Percentiles rank a stretch among this genome's conserved stretches.
Conservation (phyloP, 805 yeast species). For the Millerozyma miso region DNA sequence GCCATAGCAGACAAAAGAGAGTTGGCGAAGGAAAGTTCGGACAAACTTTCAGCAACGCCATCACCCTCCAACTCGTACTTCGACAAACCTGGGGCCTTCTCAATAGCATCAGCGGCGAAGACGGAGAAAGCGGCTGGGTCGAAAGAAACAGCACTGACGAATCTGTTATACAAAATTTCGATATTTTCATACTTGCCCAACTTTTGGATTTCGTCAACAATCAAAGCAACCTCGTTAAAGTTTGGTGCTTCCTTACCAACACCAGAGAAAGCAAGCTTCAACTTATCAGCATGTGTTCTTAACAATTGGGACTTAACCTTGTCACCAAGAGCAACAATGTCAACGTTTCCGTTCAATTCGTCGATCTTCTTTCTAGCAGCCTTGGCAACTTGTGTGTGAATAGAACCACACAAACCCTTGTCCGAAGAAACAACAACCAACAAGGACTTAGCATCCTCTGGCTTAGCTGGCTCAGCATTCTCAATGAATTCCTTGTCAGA, state of each 20-base stretch:
- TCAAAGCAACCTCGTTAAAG: conserved; percentile 82
- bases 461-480: conserved; percentile 71
- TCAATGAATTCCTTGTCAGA: conserved; percentile 76
- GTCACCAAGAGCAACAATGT: conserved; percentile 89
- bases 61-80: conserved; percentile 73
- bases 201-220: conserved; percentile 76
- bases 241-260: conserved; percentile 97
- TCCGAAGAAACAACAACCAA: conserved; percentile 90
- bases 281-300: conserved; percentile 69
- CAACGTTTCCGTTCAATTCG: conserved; percentile 61
- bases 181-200: conserved; percentile 70
- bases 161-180: conserved; percentile 83
- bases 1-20: conserved; percentile 87
- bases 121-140: conserved; percentile 73
- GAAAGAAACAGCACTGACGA: conserved; percentile 82
- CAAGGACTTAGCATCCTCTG: conserved; percentile 61
- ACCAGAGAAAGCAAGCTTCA: conserved; percentile 80
- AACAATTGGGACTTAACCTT: conserved; percentile 84
- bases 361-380: conserved; percentile 67
- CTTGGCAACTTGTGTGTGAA: conserved; percentile 92
- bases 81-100: conserved; percentile 78
- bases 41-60: conserved; percentile 62
- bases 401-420: conserved; percentile 98
- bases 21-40: conserved; percentile 89
- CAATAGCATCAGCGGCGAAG: conserved; percentile 67